Percentiles rank a stretch among this genome's conserved stretches.
Conservation (phyloP, 2,329 filamentous ascomycete genomes). For the Camillea tinctor region DNA sequence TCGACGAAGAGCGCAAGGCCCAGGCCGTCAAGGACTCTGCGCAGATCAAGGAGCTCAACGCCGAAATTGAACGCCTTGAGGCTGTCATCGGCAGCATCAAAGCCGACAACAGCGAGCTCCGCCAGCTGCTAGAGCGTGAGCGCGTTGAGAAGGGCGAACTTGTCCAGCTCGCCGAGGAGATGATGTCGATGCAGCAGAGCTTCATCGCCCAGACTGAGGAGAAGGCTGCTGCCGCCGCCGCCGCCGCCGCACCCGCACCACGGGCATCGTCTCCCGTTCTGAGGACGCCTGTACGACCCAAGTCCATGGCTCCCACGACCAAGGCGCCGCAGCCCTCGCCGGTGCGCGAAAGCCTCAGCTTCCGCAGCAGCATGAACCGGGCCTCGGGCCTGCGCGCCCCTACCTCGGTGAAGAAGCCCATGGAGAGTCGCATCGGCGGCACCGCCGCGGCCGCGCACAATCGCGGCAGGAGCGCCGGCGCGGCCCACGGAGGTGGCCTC, state of each 20-base stretch:
- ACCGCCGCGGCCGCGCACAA: constrained; percentile 38
- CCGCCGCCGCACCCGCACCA: constrained; percentile 7
- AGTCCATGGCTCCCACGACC: constrained; percentile 10
- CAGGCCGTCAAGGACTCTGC: constrained; percentile 65
- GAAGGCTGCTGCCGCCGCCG: constrained; percentile 7
- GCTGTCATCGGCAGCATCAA: constrained; percentile 70
- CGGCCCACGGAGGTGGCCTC: constrained; percentile 38
- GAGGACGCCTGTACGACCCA: background rate
- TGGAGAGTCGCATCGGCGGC: constrained; percentile 48
- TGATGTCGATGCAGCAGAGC: constrained; percentile 67
- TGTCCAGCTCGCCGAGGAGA: constrained; percentile 78
- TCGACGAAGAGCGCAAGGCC: constrained; percentile 51
- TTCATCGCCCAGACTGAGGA: constrained; percentile 29
- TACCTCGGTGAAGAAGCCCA: constrained; percentile 41
- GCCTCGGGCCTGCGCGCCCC: constrained; percentile 63
- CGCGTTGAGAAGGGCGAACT: constrained; percentile 82
- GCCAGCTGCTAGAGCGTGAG: constrained; percentile 68
- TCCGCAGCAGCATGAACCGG: constrained; percentile 54
- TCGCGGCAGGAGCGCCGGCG: constrained; percentile 41
- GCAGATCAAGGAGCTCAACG: constrained; percentile 67
- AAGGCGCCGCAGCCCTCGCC: background rate
- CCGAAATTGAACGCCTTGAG: constrained; percentile 72
- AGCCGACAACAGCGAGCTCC: constrained; percentile 65
- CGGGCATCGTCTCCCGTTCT: constrained; percentile 16
- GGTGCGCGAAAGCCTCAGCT: constrained; percentile 28